These are phyloP conservation scores for Przewalskia tangutica DNA, from an alignment of 257 asterid species.

Conservation along the genomic window DNA sequence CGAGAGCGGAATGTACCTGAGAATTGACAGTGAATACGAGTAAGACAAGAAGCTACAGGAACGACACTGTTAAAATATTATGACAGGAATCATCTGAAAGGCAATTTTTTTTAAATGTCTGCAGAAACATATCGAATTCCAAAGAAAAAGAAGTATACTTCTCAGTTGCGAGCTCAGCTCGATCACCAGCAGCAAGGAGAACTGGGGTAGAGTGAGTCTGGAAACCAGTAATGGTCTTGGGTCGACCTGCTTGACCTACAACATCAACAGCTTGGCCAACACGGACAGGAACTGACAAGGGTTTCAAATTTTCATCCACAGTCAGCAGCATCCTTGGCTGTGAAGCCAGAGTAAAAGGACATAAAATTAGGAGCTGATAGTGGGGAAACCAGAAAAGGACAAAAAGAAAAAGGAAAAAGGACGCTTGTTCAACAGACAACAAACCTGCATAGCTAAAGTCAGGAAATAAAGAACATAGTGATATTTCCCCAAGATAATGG, in stretches of 20 bases:
- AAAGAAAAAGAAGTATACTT: conserved; percentile 31
- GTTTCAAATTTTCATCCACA: conserved; percentile 81
- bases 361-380: neutral
- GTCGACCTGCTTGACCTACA: conserved; percentile 95
- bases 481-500: conserved; percentile 61
- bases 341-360: neutral
- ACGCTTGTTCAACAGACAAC: neutral
- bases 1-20: conserved; percentile 78
- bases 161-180: conserved; percentile 97
- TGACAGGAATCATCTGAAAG: neutral
- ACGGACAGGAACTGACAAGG: conserved; percentile 82
- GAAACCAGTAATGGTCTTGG: conserved; percentile 92
- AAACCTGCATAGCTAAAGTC: conserved; percentile 65
- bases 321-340: conserved; percentile 97
- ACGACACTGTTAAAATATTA: neutral
- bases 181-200: conserved; percentile 83
- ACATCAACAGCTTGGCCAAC: conserved; percentile 98
- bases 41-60: neutral
- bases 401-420: neutral
- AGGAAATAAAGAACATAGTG: conserved; percentile 64
- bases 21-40: neutral
- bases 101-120: neutral
- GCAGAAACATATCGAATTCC: neutral
- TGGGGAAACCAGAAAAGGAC: neutral
- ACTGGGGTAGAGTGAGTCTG: conserved; percentile 97